phyloP scores from a whole-genome alignment of 2,329 filamentous ascomycete genomes.

The Alternaria consortialis region DNA sequence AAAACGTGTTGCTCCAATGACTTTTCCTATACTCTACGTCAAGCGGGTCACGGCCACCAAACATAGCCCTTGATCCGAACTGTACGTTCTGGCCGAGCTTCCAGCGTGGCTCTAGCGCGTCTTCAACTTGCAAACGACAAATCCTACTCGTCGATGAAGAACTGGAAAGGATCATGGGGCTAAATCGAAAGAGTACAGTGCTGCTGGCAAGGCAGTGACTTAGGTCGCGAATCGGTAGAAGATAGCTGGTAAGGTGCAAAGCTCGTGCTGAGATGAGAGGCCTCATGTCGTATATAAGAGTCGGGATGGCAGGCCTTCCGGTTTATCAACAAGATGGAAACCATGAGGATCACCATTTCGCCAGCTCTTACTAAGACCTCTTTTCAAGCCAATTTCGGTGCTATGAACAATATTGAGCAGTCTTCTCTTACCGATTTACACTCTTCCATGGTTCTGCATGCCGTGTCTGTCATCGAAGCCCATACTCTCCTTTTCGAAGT shows the following conservation, averaged over 20 bases:
- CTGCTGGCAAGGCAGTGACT: slow-evolving; percentile 18
- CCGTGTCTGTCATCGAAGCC: background rate
- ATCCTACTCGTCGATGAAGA: slow-evolving; percentile 13
- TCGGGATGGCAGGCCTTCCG: background rate
- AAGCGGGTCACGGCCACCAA: slow-evolving; percentile 15
- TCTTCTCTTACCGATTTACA: slow-evolving; percentile 3
- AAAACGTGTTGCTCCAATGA: slow-evolving; percentile 18
- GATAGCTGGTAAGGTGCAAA: slow-evolving; percentile 8
- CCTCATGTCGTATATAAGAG: slow-evolving; percentile 19
- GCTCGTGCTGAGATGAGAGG: slow-evolving; percentile 19
- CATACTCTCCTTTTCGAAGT: background rate
- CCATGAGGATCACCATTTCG: slow-evolving; percentile 1
- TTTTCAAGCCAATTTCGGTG: background rate
- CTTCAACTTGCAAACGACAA: slow-evolving; percentile 14
- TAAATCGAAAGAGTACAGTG: slow-evolving; percentile 12
- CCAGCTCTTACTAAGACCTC: background rate
- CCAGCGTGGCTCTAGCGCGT: slow-evolving; percentile 14
- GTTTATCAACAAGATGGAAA: slow-evolving; percentile 3
- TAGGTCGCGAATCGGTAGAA: slow-evolving; percentile 7
- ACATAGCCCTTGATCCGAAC: slow-evolving; percentile 18
- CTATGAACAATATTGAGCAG: background rate
- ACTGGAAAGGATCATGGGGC: slow-evolving; percentile 24
- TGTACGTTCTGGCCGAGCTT: slow-evolving; percentile 21
- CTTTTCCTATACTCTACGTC: background rate
- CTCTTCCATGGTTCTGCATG: background rate